phyloP scores from a whole-genome alignment of 1,139 yeast genomes.

The Williopsis jadinii region DNA sequence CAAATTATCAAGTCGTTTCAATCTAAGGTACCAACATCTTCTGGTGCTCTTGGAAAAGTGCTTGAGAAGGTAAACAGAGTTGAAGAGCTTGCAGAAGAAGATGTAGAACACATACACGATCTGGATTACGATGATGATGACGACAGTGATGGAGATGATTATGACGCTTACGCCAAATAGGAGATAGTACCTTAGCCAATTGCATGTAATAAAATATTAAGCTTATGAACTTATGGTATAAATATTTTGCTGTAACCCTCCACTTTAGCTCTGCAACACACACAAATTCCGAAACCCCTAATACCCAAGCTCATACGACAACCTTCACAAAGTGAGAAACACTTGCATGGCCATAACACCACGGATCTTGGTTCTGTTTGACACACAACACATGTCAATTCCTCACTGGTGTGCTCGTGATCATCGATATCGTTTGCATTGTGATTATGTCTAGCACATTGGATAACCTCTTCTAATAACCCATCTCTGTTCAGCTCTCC shows the following conservation, averaged over 20 bases:
- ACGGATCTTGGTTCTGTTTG: slow-evolving; percentile 68
- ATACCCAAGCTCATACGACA: slow-evolving; percentile 74
- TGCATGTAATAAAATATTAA: too few relatives aligned
- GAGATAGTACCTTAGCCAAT: too few relatives aligned
- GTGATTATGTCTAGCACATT: slow-evolving; percentile 15
- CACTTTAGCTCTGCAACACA: slow-evolving; percentile 75
- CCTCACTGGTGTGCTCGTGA: slow-evolving; percentile 17
- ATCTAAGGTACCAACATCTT: too few relatives aligned
- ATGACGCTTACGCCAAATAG: too few relatives aligned
- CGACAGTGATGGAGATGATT: too few relatives aligned
- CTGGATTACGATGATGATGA: too few relatives aligned
- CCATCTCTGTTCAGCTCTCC: slow-evolving; percentile 23
- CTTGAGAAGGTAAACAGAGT: too few relatives aligned
- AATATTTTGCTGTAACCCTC: slow-evolving; percentile 48
- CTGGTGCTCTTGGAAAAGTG: too few relatives aligned
- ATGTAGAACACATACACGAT: too few relatives aligned
- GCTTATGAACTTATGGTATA: slow-evolving; percentile 33
- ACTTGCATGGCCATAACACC: slow-evolving; percentile 89
- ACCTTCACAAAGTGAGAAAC: slow-evolving; percentile 80
- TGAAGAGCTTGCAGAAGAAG: too few relatives aligned
- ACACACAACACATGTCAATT: slow-evolving; percentile 64
- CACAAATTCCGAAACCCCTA: slow-evolving; percentile 73
- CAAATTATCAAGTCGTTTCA: too few relatives aligned
- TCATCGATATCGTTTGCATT: slow-evolving; percentile 8
- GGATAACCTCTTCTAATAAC: slow-evolving; percentile 23